Evolutionary conservation across 2,329 filamentous ascomycete species (phyloP).

Genomic region (Ophiocordyceps camponoti-saundersi): DNA sequence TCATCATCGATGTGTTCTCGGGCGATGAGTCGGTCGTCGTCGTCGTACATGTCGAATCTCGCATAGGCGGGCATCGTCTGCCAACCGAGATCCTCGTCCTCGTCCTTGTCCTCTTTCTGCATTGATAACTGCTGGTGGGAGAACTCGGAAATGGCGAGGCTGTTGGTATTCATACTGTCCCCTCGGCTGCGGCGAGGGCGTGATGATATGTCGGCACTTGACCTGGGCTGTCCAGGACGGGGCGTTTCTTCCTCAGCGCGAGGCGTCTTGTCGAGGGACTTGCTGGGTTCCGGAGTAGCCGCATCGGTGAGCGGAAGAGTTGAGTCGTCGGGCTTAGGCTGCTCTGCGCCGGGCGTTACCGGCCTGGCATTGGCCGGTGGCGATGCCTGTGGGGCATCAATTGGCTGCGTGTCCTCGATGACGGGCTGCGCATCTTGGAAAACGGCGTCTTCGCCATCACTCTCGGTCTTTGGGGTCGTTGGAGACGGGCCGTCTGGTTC

Average conservation of each 20-base stretch:
- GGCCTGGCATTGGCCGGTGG: neutral
- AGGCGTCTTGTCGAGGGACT: neutral
- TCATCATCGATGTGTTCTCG: conserved; percentile 61
- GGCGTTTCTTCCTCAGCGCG: conserved; percentile 3
- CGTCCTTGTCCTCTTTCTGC: conserved; percentile 33
- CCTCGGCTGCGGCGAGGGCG: conserved; percentile 16
- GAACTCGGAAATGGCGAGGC: conserved; percentile 52
- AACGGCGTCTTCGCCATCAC: conserved; percentile 21
- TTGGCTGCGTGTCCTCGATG: neutral
- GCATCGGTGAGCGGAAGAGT: neutral
- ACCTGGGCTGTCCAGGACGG: conserved; percentile 3
- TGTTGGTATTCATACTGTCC: conserved; percentile 14
- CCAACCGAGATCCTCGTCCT: conserved; percentile 56
- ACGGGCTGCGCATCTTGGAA: conserved; percentile 18
- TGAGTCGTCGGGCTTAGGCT: neutral
- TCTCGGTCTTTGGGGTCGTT: conserved; percentile 6
- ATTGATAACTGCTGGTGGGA: conserved; percentile 69
- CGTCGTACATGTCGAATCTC: conserved; percentile 88
- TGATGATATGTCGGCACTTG: conserved; percentile 2
- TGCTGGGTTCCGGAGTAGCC: neutral
- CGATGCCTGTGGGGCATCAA: neutral
- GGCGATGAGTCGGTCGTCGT: conserved; percentile 75
- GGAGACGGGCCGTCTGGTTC: neutral
- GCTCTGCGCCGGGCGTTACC: conserved; percentile 1
- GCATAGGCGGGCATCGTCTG: conserved; percentile 90